Percentiles rank a stretch among this genome's conserved stretches.
Evolutionary conservation across 176 grass and related monocot species (phyloP).

Genomic region (Ampelocalamus luodianensis): DNA sequence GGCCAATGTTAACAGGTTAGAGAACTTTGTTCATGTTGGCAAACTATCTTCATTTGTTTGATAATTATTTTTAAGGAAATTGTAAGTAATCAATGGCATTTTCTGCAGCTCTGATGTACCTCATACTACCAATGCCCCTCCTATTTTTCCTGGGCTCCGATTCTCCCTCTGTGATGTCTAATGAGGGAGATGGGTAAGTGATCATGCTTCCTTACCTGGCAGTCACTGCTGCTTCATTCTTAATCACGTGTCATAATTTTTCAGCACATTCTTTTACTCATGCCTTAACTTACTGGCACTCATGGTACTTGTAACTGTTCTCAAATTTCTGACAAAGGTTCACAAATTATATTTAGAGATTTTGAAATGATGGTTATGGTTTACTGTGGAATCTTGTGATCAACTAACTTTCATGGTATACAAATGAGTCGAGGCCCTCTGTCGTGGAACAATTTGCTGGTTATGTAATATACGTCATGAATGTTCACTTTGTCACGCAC

Average conservation of each 20-base stretch:
- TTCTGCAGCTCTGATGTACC: constrained; percentile 81
- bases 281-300: background rate
- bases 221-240: background rate
- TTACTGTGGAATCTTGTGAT: background rate
- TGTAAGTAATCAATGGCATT: constrained; percentile 14
- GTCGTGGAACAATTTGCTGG: background rate
- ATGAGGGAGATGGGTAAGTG: constrained; percentile 65
- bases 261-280: background rate
- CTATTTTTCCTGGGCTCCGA: constrained; percentile 76
- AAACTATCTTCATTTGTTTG: background rate
- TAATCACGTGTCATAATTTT: constrained; percentile 7
- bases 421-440: background rate
- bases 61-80: background rate
- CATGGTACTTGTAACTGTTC: background rate
- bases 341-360: background rate
- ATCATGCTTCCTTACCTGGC: background rate
- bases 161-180: constrained; percentile 57
- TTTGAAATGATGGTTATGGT: background rate
- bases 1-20: constrained; percentile 98
- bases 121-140: constrained; percentile 92
- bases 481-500: background rate
- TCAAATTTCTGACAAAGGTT: background rate
- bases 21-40: background rate
- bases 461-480: background rate
- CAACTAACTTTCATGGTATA: background rate